A percentile compares a stretch with the other conserved stretches of the same genome.
Conservation (phyloP, 805 yeast species). For the Suhomyces sp. region DNA sequence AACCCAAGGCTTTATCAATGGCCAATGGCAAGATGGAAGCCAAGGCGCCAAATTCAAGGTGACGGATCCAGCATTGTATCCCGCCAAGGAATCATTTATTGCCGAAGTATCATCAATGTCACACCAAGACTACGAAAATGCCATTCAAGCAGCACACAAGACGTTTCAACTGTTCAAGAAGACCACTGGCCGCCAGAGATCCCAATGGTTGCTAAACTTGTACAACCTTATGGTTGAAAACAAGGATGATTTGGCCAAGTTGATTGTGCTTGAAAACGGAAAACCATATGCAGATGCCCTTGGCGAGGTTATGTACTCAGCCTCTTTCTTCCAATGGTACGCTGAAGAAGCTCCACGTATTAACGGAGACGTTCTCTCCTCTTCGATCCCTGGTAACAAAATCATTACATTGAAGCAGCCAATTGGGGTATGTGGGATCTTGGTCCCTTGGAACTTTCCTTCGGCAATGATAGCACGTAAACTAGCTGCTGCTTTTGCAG, state of each 20-base stretch:
- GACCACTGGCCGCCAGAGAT: constrained; percentile 56
- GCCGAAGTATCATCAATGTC: constrained; percentile 56
- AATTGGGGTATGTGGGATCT: constrained; percentile 75
- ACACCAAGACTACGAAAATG: constrained; percentile 47
- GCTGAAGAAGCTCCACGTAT: constrained; percentile 76
- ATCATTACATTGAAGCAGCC: constrained; percentile 67
- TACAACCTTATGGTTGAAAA: constrained; percentile 54
- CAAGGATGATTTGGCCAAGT: constrained; percentile 60
- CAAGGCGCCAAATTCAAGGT: constrained; percentile 56
- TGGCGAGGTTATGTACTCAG: constrained; percentile 66
- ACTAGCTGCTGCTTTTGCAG: constrained; percentile 73
- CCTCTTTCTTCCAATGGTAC: constrained; percentile 86
- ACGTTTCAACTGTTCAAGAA: constrained; percentile 54
- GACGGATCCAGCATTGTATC: constrained; percentile 65
- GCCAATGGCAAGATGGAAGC: constrained; percentile 60
- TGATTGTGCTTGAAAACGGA: constrained; percentile 71
- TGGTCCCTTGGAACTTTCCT: constrained; percentile 88
- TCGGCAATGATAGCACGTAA: constrained; percentile 74
- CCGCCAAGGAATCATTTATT: constrained; percentile 38
- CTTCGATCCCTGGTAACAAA: constrained; percentile 46
- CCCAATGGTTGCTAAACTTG: constrained; percentile 50
- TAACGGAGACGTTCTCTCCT: constrained; percentile 63
- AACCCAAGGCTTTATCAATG: constrained; percentile 66
- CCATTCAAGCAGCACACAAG: constrained; percentile 52
- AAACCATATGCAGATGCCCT: constrained; percentile 68